A percentile compares a stretch with the other conserved stretches of the same genome.
phyloP scores from a whole-genome alignment of 2,329 filamentous ascomycete species.

The Mycocentrospora acerina region DNA sequence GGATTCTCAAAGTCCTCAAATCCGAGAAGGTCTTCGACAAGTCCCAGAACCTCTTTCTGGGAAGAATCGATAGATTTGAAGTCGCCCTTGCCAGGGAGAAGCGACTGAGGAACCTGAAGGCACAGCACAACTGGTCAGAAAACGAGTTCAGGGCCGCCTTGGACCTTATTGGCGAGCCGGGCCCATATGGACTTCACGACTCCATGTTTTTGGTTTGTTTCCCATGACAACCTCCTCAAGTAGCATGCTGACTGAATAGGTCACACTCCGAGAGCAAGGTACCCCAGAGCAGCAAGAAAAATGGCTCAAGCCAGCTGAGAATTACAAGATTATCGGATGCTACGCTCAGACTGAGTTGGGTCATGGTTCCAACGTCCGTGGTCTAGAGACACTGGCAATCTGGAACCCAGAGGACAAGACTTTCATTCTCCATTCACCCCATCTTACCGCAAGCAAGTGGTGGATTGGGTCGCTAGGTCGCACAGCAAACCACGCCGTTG shows the following conservation, averaged over 20 bases:
- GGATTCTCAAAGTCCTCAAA: constrained; percentile 65
- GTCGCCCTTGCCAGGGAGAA: constrained; percentile 70
- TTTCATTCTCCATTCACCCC: constrained; percentile 72
- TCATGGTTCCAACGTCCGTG: constrained; percentile 68
- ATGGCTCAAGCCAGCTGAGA: constrained; percentile 68
- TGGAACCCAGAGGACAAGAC: constrained; percentile 75
- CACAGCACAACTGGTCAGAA: constrained; percentile 66
- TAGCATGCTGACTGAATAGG: constrained; percentile 41
- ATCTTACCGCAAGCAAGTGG: constrained; percentile 77
- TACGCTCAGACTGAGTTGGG: constrained; percentile 81
- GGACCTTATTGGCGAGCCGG: constrained; percentile 71
- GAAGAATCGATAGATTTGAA: constrained; percentile 68
- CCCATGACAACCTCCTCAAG: not conserved
- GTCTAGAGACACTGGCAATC: constrained; percentile 69
- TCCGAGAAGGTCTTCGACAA: constrained; percentile 74
- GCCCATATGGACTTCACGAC: constrained; percentile 72
- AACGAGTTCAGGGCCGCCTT: constrained; percentile 67
- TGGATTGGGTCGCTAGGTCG: constrained; percentile 80
- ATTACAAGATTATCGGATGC: constrained; percentile 74
- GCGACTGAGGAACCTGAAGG: constrained; percentile 65
- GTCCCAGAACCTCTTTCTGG: constrained; percentile 73
- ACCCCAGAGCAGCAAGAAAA: constrained; percentile 72
- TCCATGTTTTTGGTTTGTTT: constrained; percentile 64
- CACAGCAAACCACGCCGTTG: constrained; percentile 74
- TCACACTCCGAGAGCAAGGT: constrained; percentile 70